Conservation (phyloP, 2,329 filamentous ascomycete species). For the Neospermospora avenae region DNA sequence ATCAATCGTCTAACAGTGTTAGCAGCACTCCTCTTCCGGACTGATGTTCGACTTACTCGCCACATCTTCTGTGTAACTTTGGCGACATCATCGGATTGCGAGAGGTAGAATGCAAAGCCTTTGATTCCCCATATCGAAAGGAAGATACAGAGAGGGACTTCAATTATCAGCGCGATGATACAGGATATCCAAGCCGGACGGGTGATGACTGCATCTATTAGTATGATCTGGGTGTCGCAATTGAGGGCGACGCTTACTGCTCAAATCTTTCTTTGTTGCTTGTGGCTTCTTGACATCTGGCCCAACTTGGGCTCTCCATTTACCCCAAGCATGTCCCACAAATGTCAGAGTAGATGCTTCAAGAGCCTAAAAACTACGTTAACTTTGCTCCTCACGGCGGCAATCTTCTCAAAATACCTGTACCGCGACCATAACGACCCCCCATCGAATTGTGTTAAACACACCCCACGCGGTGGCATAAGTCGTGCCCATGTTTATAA, state of each 20-base stretch:
- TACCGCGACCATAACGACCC: conserved; percentile 70
- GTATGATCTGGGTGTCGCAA: not conserved
- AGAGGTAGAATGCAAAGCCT: conserved; percentile 61
- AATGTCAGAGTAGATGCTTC: conserved; percentile 65
- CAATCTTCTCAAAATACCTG: conserved; percentile 34
- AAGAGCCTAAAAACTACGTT: conserved; percentile 40
- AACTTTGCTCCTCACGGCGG: not conserved
- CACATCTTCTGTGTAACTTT: conserved; percentile 60
- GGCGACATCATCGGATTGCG: conserved; percentile 53
- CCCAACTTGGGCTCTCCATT: conserved; percentile 41
- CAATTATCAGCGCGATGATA: conserved; percentile 51
- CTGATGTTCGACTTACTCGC: conserved; percentile 29
- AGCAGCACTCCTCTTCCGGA: not conserved
- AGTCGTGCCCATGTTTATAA: conserved; percentile 58
- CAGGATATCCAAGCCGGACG: conserved; percentile 53
- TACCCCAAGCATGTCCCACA: conserved; percentile 64
- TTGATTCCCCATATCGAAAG: conserved; percentile 57
- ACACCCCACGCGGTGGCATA: conserved; percentile 73
- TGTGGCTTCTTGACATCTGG: conserved; percentile 30
- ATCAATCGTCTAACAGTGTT: conserved; percentile 45
- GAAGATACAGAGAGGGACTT: conserved; percentile 60
- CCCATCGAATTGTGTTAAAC: conserved; percentile 73
- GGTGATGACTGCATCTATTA: conserved; percentile 39
- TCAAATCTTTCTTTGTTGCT: conserved; percentile 35
- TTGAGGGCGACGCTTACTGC: conserved; percentile 25